phyloP scores from a whole-genome alignment of 169 alveolate species.

The Cryptosporidium sp. region DNA sequence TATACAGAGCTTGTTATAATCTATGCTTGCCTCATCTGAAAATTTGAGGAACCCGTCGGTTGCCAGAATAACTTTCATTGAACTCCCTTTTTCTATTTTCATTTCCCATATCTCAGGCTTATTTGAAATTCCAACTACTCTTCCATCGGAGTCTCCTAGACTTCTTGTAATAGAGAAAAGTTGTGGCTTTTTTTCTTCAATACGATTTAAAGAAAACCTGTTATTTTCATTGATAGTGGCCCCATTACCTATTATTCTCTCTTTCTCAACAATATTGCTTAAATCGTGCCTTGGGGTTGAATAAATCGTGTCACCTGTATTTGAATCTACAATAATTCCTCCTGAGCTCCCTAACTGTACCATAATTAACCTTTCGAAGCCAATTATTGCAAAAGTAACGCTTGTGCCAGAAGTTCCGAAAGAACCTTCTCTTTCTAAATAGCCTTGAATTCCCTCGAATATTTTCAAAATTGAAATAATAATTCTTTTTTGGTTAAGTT shows the following conservation, averaged over 20 bases:
- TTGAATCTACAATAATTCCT: conserved; percentile 23
- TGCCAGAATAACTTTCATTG: conserved; percentile 21
- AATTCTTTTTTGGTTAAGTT: neutral
- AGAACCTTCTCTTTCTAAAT: conserved; percentile 40
- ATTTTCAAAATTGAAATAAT: neutral
- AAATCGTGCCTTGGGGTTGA: conserved; percentile 35
- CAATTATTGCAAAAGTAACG: conserved; percentile 40
- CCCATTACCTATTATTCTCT: conserved; percentile 32
- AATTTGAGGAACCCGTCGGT: conserved; percentile 55
- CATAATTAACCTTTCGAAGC: conserved; percentile 33
- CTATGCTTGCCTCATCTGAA: conserved; percentile 13
- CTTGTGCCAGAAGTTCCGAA: conserved; percentile 74
- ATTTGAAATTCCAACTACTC: conserved; percentile 20
- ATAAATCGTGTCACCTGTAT: conserved; percentile 17
- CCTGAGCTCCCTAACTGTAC: conserved; percentile 69
- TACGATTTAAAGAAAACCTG: conserved; percentile 20
- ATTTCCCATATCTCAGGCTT: conserved; percentile 72
- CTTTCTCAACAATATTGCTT: conserved; percentile 16
- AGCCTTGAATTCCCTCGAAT: conserved; percentile 23
- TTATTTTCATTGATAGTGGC: conserved; percentile 24
- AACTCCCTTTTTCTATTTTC: conserved; percentile 21
- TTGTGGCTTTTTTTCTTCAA: neutral
- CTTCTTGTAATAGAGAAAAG: conserved; percentile 62
- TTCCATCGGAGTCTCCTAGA: conserved; percentile 55
- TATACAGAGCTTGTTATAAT: conserved; percentile 16